Evolutionary conservation across 139 green algal genomes (phyloP), one percentile per base, ranked within the genome.

Genomic region (Deuterostichococcus epilithicus): DNA sequence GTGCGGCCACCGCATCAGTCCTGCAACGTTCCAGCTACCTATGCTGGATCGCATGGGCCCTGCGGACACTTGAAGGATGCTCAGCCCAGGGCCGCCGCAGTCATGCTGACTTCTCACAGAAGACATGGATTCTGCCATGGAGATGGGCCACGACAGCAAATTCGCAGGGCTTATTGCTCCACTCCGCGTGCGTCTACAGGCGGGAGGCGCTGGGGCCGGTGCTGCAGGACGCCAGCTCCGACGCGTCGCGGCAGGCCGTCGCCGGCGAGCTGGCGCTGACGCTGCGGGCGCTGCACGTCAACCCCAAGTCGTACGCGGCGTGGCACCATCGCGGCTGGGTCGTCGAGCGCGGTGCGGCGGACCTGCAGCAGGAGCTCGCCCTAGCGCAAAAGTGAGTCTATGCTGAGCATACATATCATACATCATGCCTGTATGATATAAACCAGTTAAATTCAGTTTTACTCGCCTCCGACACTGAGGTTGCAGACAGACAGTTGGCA

Each of bases 311-410:
- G 0, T 99, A 99, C 75, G 83, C 88, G 30, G 84, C 92, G 5
- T 99, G 95, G 94, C 88, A 98, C 84, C 95, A 99, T 84, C 86
- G 95, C 65, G 90, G 91, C 76, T 98, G 94, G 95, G 70, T 93
- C 20, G 83, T 97, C 35, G 42, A 75, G 20, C 68, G 84, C 38
- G 78, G 90, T 23, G 70, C 89, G 13, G 69, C 75, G 6, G 81
- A 85, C 4, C 76, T 94, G 68, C 79, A 90, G 25, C 68, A 58
- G 1, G 89, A 94, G 78, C 65, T 92, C 20, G 28, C 76, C 42
- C 83, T 92, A 68, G 84, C 92, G 38, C 65, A 74, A 28, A 83
- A 73, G 83, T 87, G 65, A 52, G 68, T 35, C 25, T 20, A 52
- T 65, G 30, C 32, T 38, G 15, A 69, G 36, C 36, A 44, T 79